These are phyloP conservation scores for Thermomyces lanuginosus DNA, from an alignment of 2,329 filamentous ascomycete genomes.

Conservation along the genomic window DNA sequence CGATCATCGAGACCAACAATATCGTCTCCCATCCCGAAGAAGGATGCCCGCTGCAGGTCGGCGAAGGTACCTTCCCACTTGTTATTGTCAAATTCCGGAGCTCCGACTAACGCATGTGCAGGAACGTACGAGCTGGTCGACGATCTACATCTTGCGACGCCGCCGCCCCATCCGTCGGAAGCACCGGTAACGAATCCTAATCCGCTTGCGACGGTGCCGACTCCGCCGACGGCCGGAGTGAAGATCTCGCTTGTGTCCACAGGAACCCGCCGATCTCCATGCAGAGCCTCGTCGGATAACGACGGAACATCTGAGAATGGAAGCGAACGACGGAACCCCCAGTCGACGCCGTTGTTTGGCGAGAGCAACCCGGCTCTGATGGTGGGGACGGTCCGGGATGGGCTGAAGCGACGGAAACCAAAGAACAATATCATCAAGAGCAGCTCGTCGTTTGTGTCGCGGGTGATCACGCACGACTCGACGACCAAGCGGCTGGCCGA, in stretches of 20 bases:
- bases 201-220: slow-evolving; percentile 69
- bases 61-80: slow-evolving; percentile 51
- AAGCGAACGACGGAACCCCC: slow-evolving; percentile 32
- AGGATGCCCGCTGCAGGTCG: slow-evolving; percentile 79
- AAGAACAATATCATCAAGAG: slow-evolving; percentile 98
- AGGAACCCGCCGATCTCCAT: slow-evolving; percentile 47
- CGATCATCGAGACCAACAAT: slow-evolving; percentile 89
- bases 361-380: slow-evolving; percentile 65
- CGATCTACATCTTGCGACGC: slow-evolving; percentile 80
- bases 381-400: slow-evolving; percentile 46
- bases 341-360: slow-evolving; percentile 53
- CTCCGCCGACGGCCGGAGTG: slow-evolving; percentile 70
- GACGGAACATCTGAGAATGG: no score
- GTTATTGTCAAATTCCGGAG: slow-evolving; percentile 5
- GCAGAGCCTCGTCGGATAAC: no score
- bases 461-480: slow-evolving; percentile 78
- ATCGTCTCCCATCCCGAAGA: slow-evolving; percentile 63
- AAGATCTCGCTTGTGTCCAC: slow-evolving; percentile 65
- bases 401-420: slow-evolving; percentile 66
- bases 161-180: slow-evolving; percentile 89
- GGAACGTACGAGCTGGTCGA: slow-evolving; percentile 84
- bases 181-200: slow-evolving; percentile 75
- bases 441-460: slow-evolving; percentile 95
- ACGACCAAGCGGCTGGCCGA: slow-evolving; percentile 66
- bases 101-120: slow-evolving; percentile 18